phyloP scores from a whole-genome alignment of 2,329 filamentous ascomycete genomes.

The Chrysosporium queenslandicum region DNA sequence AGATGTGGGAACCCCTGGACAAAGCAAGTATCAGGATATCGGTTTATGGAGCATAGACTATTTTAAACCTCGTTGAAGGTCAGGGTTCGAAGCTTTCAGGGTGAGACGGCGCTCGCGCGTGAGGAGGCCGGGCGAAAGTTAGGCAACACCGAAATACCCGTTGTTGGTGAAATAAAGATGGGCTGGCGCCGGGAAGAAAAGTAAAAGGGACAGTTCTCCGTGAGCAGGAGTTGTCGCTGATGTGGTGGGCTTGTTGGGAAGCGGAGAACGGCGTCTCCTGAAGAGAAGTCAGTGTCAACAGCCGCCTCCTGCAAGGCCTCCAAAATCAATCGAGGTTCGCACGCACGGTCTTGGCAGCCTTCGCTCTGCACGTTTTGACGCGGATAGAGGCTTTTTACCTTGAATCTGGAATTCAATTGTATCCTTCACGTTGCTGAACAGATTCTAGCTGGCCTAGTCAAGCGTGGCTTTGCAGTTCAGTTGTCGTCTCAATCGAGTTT shows the following conservation, averaged over 20 bases:
- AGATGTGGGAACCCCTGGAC: background rate
- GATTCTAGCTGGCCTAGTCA: too few relatives aligned
- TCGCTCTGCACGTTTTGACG: background rate
- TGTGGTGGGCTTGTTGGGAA: background rate
- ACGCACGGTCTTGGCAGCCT: constrained; percentile 9
- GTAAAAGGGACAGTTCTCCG: background rate
- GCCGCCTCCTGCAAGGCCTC: background rate
- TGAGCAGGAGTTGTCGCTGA: background rate
- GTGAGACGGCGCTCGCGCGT: background rate
- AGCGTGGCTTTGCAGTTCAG: too few relatives aligned
- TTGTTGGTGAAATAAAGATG: background rate
- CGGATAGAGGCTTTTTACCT: background rate
- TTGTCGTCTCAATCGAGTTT: too few relatives aligned
- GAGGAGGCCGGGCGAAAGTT: background rate
- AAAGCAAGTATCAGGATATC: constrained; percentile 13
- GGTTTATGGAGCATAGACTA: constrained; percentile 10
- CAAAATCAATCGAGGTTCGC: background rate
- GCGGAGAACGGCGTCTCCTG: constrained; percentile 2
- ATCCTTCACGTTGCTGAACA: background rate
- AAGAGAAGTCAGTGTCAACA: background rate
- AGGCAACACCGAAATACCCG: background rate
- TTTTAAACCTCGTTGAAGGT: background rate
- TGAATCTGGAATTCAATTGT: background rate
- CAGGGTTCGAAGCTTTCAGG: background rate
- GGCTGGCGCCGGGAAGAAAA: background rate